These are phyloP conservation scores for Saprolegnia diclina DNA, from an alignment of 352 stramenopile species.

Conservation along the genomic window DNA sequence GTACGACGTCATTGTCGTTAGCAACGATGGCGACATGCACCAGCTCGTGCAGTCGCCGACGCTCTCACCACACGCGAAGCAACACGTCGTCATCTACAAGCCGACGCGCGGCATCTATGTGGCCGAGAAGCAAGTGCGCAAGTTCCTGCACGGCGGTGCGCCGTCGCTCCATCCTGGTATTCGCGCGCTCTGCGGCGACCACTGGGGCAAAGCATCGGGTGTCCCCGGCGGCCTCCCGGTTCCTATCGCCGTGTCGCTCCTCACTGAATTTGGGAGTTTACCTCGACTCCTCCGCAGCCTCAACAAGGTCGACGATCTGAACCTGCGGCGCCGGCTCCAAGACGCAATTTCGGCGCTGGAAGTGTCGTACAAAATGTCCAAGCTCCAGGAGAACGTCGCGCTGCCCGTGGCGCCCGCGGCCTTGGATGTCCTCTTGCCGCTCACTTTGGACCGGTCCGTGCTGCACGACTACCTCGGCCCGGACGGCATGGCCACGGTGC, in stretches of 20 bases:
- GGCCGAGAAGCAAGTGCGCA: conserved; percentile 50
- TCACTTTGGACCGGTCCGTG: conserved; percentile 1
- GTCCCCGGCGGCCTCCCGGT: conserved; percentile 49
- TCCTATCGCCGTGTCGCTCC: conserved; percentile 51
- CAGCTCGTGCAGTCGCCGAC: conserved; percentile 38
- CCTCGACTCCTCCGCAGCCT: conserved; percentile 55
- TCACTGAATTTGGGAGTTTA: conserved; percentile 54
- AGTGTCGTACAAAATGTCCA: conserved; percentile 68
- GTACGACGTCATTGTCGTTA: conserved; percentile 57
- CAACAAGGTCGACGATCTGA: conserved; percentile 35
- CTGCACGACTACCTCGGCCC: conserved; percentile 7
- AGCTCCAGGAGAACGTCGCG: conserved; percentile 45
- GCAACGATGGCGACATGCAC: conserved; percentile 68
- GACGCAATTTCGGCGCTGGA: conserved; percentile 66
- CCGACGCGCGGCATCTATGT: conserved; percentile 65
- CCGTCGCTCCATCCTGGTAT: conserved; percentile 54
- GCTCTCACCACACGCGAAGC: not conserved
- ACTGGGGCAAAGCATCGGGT: conserved; percentile 59
- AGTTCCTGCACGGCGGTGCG: conserved; percentile 44
- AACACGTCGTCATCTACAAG: conserved; percentile 61
- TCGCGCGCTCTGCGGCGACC: conserved; percentile 55
- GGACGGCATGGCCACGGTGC: not conserved
- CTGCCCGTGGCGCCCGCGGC: conserved; percentile 36
- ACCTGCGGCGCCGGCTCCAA: conserved; percentile 58
- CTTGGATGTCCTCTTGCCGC: conserved; percentile 1